phyloP scores from a whole-genome alignment of 768 basidiomycete species.

The Clavaria fumosa region DNA sequence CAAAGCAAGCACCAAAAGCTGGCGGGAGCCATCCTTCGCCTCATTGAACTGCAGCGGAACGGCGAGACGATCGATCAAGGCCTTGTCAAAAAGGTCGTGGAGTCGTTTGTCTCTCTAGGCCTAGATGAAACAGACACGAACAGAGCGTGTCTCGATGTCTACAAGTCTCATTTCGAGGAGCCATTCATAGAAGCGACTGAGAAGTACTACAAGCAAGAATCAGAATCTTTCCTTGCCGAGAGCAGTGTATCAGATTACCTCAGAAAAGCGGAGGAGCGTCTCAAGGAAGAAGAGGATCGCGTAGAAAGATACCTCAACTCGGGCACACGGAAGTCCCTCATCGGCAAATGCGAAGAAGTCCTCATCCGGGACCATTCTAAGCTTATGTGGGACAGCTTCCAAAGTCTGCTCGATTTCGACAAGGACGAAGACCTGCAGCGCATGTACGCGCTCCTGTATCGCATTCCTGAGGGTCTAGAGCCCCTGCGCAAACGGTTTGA shows the following conservation, averaged over 20 bases:
- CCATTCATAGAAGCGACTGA: slow-evolving; percentile 85
- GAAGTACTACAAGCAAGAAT: slow-evolving; percentile 85
- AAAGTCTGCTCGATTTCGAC: slow-evolving; percentile 77
- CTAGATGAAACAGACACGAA: slow-evolving; percentile 86
- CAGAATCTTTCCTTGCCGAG: slow-evolving; percentile 74
- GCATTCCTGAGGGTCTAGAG: slow-evolving; percentile 82
- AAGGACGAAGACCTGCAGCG: slow-evolving; percentile 89
- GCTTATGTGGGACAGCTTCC: slow-evolving; percentile 89
- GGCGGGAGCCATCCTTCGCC: slow-evolving; percentile 70
- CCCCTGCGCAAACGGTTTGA: slow-evolving; percentile 87
- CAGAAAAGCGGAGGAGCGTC: slow-evolving; percentile 83
- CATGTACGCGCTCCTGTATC: slow-evolving; percentile 86
- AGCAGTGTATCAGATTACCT: slow-evolving; percentile 90
- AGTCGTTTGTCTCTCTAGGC: slow-evolving; percentile 89
- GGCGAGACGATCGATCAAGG: slow-evolving; percentile 89
- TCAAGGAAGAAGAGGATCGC: slow-evolving; percentile 89
- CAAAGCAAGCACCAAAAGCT: slow-evolving; percentile 72
- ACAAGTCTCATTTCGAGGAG: slow-evolving; percentile 78
- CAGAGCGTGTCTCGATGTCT: slow-evolving; percentile 86
- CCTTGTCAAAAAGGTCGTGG: slow-evolving; percentile 86
- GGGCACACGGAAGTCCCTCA: slow-evolving; percentile 67
- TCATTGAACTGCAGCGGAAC: slow-evolving; percentile 89
- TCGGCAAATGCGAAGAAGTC: slow-evolving; percentile 78
- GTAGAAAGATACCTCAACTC: slow-evolving; percentile 90
- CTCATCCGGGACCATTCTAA: slow-evolving; percentile 78